Evolutionary conservation across 441 rosid species (phyloP).

Genomic region (Viola pubescens): DNA sequence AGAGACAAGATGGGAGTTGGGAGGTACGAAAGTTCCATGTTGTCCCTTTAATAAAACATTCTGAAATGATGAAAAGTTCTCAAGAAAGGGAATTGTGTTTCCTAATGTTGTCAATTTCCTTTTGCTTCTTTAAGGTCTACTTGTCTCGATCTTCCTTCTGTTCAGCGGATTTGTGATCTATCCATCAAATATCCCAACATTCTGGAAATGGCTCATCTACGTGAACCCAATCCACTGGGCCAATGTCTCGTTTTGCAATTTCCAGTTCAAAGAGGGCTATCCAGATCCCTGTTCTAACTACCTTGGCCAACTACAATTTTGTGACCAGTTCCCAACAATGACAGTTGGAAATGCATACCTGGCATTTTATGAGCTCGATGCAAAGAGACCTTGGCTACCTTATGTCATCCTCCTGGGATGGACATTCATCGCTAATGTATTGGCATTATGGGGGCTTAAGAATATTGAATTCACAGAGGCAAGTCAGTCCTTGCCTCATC

Average conservation of each 20-base stretch:
- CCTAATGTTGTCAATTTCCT: neutral
- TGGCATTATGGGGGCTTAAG: slow-evolving; percentile 21
- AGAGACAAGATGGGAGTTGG: too few species aligned
- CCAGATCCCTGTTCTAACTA: slow-evolving; percentile 22
- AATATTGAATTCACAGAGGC: slow-evolving; percentile 20
- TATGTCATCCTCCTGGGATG: slow-evolving; percentile 20
- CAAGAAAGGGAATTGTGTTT: too few species aligned
- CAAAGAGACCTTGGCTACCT: slow-evolving; percentile 21
- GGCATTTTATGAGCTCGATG: slow-evolving; percentile 19
- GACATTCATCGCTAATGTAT: slow-evolving; percentile 21
- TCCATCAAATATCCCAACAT: slow-evolving; percentile 22
- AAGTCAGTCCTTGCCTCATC: slow-evolving; percentile 20
- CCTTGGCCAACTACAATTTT: slow-evolving; percentile 23
- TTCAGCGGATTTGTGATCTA: slow-evolving; percentile 27
- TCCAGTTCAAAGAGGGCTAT: slow-evolving; percentile 20
- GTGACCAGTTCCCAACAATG: slow-evolving; percentile 23
- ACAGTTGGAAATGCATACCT: slow-evolving; percentile 25
- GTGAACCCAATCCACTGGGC: slow-evolving; percentile 26
- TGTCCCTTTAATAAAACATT: too few species aligned
- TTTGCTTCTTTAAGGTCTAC: slow-evolving; percentile 18
- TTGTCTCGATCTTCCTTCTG: slow-evolving; percentile 28
- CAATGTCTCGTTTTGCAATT: slow-evolving; percentile 25
- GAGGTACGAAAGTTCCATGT: too few species aligned
- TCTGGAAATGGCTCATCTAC: slow-evolving; percentile 27
- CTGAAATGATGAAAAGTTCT: too few species aligned